Percentiles rank a stretch among this genome's conserved stretches.
Conservation (phyloP, 2,329 filamentous ascomycete species). For the Fusarium sp. region DNA sequence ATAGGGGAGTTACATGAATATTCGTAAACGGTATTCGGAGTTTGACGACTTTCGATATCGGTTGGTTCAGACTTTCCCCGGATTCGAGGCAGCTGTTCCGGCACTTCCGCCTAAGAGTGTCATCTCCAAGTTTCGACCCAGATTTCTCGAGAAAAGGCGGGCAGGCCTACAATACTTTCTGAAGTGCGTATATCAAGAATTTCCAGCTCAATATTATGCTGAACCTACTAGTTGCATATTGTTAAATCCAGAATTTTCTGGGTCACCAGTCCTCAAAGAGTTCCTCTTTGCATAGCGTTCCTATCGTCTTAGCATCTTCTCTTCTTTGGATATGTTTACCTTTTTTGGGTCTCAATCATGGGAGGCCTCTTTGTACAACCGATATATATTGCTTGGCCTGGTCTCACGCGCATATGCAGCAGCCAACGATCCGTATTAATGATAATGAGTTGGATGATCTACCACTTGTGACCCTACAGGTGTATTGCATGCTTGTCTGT, state of each 20-base stretch:
- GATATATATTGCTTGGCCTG: slow-evolving; percentile 21
- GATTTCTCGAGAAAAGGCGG: slow-evolving; percentile 85
- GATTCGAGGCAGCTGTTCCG: slow-evolving; percentile 86
- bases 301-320: slow-evolving; percentile 19
- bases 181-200: slow-evolving; percentile 67
- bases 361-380: slow-evolving; percentile 37
- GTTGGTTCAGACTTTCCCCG: slow-evolving; percentile 82
- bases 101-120: slow-evolving; percentile 89
- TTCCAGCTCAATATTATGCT: slow-evolving; percentile 2
- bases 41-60: slow-evolving; percentile 83
- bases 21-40: slow-evolving; percentile 85
- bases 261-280: slow-evolving; percentile 88
- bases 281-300: slow-evolving; percentile 74
- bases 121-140: slow-evolving; percentile 83
- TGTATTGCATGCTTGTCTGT: not conserved
- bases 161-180: slow-evolving; percentile 90
- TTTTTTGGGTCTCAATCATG: slow-evolving; percentile 3
- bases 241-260: slow-evolving; percentile 91
- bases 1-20: slow-evolving; percentile 68
- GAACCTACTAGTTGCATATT: slow-evolving; percentile 75
- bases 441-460: slow-evolving; percentile 41
- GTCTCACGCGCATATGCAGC: slow-evolving; percentile 24
- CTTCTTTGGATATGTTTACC: slow-evolving; percentile 34
- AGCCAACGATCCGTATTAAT: slow-evolving; percentile 32
- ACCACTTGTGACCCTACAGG: not conserved